Conservation (phyloP, 108 stramenopile genomes). For the Cyclotella choctawhatcheeana region DNA sequence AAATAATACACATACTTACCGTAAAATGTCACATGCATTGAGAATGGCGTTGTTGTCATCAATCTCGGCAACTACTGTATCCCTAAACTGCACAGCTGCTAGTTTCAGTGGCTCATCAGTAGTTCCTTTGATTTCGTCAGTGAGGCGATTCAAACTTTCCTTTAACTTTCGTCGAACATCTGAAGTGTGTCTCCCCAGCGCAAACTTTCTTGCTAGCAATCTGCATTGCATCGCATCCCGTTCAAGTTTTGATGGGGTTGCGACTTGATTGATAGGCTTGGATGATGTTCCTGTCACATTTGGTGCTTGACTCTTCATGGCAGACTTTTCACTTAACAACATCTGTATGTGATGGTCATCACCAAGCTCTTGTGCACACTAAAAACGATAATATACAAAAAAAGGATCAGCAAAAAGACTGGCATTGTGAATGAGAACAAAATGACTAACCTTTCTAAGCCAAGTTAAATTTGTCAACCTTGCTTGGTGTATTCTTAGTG, state of each 20-base stretch:
- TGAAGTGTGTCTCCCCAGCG: constrained; percentile 34
- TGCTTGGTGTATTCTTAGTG: constrained; percentile 55
- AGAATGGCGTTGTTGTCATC: constrained; percentile 29
- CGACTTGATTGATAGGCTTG: not conserved
- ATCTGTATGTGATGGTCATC: constrained; percentile 40
- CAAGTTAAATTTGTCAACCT: constrained; percentile 70
- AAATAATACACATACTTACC: constrained; percentile 20
- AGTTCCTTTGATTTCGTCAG: not conserved
- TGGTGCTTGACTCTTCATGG: constrained; percentile 33
- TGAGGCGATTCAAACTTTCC: constrained; percentile 13
- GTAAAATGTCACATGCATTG: constrained; percentile 51
- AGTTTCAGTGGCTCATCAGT: not conserved
- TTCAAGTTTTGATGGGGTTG: constrained; percentile 26
- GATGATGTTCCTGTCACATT: not conserved
- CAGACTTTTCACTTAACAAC: constrained; percentile 39
- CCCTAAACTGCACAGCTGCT: not conserved
- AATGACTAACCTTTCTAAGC: constrained; percentile 48
- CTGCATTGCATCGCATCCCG: constrained; percentile 52
- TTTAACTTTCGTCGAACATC: constrained; percentile 8
- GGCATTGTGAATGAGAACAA: not conserved
- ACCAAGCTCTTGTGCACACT: constrained; percentile 61
- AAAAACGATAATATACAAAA: not conserved
- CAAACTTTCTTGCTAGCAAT: constrained; percentile 52
- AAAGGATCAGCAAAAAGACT: not conserved
- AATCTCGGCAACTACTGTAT: not conserved